These are phyloP conservation scores for Ustilago lituana DNA, from an alignment of 1,284 basidiomycete genomes.

Conservation along the genomic window DNA sequence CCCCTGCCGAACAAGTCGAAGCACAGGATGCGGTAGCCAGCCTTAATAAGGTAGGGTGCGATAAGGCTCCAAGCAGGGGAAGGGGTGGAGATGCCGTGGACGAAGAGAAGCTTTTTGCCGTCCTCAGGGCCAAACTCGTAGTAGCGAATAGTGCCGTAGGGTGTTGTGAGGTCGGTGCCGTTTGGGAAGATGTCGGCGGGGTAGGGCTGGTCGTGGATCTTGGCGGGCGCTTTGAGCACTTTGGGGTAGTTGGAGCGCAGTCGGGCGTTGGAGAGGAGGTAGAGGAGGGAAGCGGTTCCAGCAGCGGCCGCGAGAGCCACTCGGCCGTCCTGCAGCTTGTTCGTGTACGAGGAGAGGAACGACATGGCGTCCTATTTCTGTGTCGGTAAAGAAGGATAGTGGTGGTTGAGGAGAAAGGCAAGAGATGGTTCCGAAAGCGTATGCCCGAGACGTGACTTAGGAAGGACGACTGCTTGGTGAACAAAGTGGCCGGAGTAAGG, in stretches of 20 bases:
- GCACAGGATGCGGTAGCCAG: constrained; percentile 46
- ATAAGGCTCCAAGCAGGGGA: constrained; percentile 37
- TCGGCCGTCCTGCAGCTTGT: constrained; percentile 22
- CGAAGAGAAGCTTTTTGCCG: constrained; percentile 59
- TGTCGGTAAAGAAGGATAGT: no score
- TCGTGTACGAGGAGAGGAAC: constrained; percentile 15
- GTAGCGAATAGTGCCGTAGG: constrained; percentile 42
- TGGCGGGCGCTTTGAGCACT: constrained; percentile 39
- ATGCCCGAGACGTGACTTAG: no score
- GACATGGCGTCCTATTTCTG: no score
- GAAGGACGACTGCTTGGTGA: constrained; percentile 2
- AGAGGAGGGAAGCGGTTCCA: constrained; percentile 36
- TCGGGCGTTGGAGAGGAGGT: constrained; percentile 20
- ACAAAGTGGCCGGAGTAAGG: background rate
- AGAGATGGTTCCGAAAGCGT: no score
- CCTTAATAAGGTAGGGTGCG: constrained; percentile 32
- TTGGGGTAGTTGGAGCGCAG: constrained; percentile 41
- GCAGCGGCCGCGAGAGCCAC: constrained; percentile 31
- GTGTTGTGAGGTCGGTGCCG: constrained; percentile 33
- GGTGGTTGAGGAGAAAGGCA: background rate
- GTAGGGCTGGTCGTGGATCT: constrained; percentile 32
- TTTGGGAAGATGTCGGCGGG: constrained; percentile 42
- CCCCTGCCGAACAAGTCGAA: constrained; percentile 49
- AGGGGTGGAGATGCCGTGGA: constrained; percentile 59
- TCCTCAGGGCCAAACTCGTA: constrained; percentile 57